Evolutionary conservation across 139 green algal genomes (phyloP).

Genomic region (Chlorella ohadii): DNA sequence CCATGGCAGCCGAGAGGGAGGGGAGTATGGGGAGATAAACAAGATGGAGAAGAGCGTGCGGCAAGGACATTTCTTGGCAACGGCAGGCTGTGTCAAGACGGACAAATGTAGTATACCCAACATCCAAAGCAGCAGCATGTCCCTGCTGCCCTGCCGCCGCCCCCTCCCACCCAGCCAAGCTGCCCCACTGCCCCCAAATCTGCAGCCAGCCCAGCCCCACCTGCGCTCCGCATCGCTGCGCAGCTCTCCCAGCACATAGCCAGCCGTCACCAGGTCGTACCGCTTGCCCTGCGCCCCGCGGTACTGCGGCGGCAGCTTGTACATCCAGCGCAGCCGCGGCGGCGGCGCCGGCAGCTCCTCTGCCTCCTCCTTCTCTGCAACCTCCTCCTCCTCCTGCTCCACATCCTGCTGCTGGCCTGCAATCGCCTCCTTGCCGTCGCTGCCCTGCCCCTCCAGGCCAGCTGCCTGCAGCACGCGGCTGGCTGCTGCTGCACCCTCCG

Average conservation of each 20-base stretch:
- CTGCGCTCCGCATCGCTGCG: conserved; percentile 36
- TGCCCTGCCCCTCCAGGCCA: neutral
- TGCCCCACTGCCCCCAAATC: too few relatives aligned
- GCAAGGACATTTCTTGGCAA: too few relatives aligned
- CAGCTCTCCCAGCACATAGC: conserved; percentile 75
- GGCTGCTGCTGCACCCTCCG: neutral
- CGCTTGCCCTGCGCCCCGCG: neutral
- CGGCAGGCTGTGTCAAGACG: too few relatives aligned
- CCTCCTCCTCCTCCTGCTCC: neutral
- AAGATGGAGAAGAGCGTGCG: too few relatives aligned
- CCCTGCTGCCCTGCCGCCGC: too few relatives aligned
- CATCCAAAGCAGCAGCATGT: too few relatives aligned
- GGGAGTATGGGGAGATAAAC: too few relatives aligned
- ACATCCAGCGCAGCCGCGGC: conserved; percentile 30
- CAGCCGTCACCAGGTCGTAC: conserved; percentile 69
- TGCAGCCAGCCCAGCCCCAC: neutral
- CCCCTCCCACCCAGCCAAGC: too few relatives aligned
- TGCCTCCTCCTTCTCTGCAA: neutral
- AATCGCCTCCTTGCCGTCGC: neutral
- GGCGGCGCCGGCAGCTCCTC: neutral
- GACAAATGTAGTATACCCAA: too few relatives aligned
- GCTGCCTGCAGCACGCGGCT: neutral
- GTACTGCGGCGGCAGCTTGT: conserved; percentile 17
- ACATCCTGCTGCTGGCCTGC: too few relatives aligned
- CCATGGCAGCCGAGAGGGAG: too few relatives aligned